Base-by-base conservation (phyloP, 148 eudicot species). In the Rhododendron henanense region DNA sequence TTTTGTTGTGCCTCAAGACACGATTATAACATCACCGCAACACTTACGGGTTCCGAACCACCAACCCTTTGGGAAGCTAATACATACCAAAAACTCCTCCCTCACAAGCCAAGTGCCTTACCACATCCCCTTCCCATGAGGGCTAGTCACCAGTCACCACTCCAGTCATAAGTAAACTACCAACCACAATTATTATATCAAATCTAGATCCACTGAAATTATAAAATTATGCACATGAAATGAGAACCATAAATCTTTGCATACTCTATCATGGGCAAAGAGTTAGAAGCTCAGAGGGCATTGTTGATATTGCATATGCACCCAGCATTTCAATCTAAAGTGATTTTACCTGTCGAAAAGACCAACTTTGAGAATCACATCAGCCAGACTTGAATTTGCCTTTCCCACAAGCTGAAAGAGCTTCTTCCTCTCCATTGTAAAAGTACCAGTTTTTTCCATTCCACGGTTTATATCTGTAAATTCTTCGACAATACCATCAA, bases 331-430 rank as follows among this genome's bases (percentile, higher is more conserved):
- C 25, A 48, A 82, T 10, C 15, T 61, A 39, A 45, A 67, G 10
- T 59, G 28, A 39, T 19, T 4, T 86, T 93, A 96, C 99, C 99
- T 96, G 84, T 96, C 99, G 84, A 96, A 95, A 83, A 96, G 92
- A 81, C 99, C 98, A 73, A 96, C 98, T 94, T 91, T 95, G 47
- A 96, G 95, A 88, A 96, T 96, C 50, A 96, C 92, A 88, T 96
- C 99, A 77, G 97, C 99, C 84, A 96, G 89, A 90, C 92, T 96
- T 65, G 98, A 95, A 91, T 96, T 96, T 79, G 99, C 99, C 93
- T 90, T 93, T 85, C 99, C 99, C 79, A 95, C 99, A 84, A 96
- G 97, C 87, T 95, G 95, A 89, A 96, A 95, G 50, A 96, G 95
- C 91, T 94, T 95, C 88, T 94, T 96, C 87, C 99, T 90, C 28